Percentiles rank a stretch among this genome's conserved stretches.
Evolutionary conservation across 1,284 basidiomycete species (phyloP).

Genomic region (Marasmius sp.): DNA sequence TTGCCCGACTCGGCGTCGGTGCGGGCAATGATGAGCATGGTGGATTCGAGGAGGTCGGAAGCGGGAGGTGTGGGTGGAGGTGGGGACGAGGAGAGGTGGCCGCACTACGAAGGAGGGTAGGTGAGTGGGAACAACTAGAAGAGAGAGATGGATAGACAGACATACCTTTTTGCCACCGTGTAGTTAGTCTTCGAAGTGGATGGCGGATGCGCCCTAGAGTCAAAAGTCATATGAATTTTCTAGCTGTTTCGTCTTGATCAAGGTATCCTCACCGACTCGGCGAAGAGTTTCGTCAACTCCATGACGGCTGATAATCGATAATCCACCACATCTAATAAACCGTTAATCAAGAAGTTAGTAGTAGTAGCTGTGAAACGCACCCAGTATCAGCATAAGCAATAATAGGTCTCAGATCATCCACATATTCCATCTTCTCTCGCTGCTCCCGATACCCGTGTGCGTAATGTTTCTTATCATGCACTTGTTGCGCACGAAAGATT

Average conservation of each 20-base stretch:
- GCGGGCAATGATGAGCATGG: no score
- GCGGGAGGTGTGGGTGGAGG: no score
- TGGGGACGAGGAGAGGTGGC: slow-evolving; percentile 87
- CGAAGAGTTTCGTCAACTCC: slow-evolving; percentile 93
- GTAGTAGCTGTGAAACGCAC: no score
- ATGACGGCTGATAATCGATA: slow-evolving; percentile 97
- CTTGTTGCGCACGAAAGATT: slow-evolving; percentile 81
- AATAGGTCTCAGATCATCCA: slow-evolving; percentile 92
- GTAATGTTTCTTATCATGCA: slow-evolving; percentile 86
- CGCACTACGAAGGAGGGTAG: no score
- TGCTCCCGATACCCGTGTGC: slow-evolving; percentile 76
- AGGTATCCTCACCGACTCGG: slow-evolving; percentile 81
- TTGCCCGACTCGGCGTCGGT: no score
- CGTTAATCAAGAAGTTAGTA: no score
- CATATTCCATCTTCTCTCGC: slow-evolving; percentile 67
- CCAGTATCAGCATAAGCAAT: slow-evolving; percentile 95
- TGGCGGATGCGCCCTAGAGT: slow-evolving; percentile 78
- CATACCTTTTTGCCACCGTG: slow-evolving; percentile 89
- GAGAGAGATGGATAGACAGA: not conserved
- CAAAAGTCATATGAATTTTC: no score
- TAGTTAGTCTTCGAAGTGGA: slow-evolving; percentile 91
- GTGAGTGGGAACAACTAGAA: not conserved
- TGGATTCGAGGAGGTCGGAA: no score
- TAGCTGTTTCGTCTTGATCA: no score
- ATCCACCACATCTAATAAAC: slow-evolving; percentile 83